These are phyloP conservation scores for Phytophthora foliorum DNA, from an alignment of 352 stramenopile genomes.

Conservation along the genomic window DNA sequence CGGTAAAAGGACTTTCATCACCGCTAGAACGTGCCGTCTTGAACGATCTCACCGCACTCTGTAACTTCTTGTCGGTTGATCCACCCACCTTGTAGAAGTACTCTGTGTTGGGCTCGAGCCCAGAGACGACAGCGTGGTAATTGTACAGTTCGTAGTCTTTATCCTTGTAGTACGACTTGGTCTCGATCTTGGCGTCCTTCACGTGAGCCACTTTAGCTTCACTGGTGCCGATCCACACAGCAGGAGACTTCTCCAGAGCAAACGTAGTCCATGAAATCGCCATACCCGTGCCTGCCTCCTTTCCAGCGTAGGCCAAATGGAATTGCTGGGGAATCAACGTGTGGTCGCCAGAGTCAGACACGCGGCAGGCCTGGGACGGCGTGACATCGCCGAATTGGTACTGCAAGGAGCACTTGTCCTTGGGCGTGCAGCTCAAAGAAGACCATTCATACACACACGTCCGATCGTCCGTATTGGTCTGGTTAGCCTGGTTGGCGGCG, in stretches of 20 bases:
- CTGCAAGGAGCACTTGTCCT: constrained; percentile 47
- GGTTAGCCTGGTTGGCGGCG: constrained; percentile 4
- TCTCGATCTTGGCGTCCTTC: constrained; percentile 33
- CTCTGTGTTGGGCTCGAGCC: constrained; percentile 30
- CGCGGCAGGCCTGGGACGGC: constrained; percentile 55
- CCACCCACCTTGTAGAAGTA: constrained; percentile 47
- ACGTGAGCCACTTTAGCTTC: constrained; percentile 23
- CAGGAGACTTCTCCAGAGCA: constrained; percentile 32
- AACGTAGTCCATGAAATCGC: constrained; percentile 56
- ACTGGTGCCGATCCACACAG: constrained; percentile 50
- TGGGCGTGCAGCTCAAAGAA: constrained; percentile 34
- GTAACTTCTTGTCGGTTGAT: constrained; percentile 14
- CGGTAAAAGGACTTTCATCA: constrained; percentile 40
- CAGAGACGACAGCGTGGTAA: constrained; percentile 36
- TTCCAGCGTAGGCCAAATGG: constrained; percentile 56
- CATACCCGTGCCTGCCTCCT: constrained; percentile 40
- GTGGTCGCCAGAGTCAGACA: constrained; percentile 37
- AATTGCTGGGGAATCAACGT: constrained; percentile 51
- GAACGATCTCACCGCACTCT: constrained; percentile 46
- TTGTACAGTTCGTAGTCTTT: constrained; percentile 52
- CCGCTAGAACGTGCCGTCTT: constrained; percentile 48
- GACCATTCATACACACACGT: constrained; percentile 50
- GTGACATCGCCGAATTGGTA: constrained; percentile 58
- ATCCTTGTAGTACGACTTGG: constrained; percentile 52
- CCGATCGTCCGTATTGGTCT: constrained; percentile 40